These are phyloP conservation scores for Colletotrichum coccodes DNA, from an alignment of 2,329 filamentous ascomycete species.

Conservation along the genomic window DNA sequence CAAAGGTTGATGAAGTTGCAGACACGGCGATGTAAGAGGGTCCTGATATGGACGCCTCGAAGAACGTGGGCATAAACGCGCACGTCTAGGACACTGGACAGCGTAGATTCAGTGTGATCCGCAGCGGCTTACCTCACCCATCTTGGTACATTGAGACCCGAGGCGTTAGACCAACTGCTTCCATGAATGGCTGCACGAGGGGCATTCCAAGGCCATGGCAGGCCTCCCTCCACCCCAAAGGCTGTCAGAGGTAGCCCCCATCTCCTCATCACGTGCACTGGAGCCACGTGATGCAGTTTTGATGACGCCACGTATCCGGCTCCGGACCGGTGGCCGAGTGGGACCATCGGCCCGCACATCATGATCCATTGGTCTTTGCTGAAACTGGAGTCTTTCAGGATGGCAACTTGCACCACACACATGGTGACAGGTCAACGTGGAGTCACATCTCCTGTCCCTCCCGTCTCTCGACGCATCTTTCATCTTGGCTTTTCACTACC, in stretches of 20 bases:
- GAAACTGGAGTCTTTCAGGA: background rate
- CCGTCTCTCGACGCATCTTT: background rate
- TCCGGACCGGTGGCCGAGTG: background rate
- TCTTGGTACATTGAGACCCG: background rate
- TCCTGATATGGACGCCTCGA: background rate
- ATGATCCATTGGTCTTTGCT: background rate
- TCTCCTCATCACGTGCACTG: background rate
- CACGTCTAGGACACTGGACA: background rate
- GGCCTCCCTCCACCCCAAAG: background rate
- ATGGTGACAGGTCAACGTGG: background rate
- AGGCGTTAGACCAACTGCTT: slow-evolving; percentile 3
- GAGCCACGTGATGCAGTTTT: background rate
- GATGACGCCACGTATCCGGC: background rate
- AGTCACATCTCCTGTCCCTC: background rate
- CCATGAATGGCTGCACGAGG: slow-evolving; percentile 9
- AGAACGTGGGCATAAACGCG: background rate
- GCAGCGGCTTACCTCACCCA: background rate
- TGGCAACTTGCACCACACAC: background rate
- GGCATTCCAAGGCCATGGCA: slow-evolving; percentile 1
- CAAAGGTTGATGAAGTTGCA: background rate
- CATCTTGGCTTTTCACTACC: slow-evolving; percentile 10
- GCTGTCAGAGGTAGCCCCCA: background rate
- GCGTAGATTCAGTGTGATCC: background rate
- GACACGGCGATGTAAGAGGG: background rate
- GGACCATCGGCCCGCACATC: no score